Conservation (phyloP, 2,329 filamentous ascomycete species). For the Erysiphe pulchra region DNA sequence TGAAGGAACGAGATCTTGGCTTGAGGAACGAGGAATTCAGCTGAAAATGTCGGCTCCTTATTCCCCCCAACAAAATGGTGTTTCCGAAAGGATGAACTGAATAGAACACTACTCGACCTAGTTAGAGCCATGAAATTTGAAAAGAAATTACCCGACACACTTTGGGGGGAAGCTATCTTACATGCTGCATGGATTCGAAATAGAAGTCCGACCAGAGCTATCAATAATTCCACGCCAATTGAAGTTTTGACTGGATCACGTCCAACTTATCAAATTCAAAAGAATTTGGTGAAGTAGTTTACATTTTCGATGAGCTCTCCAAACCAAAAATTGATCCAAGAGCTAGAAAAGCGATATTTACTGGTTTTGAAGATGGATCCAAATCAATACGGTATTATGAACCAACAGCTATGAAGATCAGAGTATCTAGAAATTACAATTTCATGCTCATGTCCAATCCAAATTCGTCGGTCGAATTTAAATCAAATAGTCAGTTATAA, state of each 20-base stretch:
- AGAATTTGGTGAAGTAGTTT: background rate
- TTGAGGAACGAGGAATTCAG: too few species aligned
- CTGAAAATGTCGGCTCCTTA: too few species aligned
- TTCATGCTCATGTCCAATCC: too few species aligned
- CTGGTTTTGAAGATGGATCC: background rate
- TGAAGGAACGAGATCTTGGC: too few species aligned
- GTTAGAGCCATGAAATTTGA: background rate
- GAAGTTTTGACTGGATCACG: background rate
- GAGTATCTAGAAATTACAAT: too few species aligned
- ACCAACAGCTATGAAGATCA: too few species aligned
- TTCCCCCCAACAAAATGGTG: too few species aligned
- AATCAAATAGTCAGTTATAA: too few species aligned
- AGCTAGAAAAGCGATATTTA: background rate
- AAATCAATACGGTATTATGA: background rate
- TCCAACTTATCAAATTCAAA: background rate
- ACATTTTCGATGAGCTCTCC: background rate
- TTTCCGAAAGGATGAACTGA: too few species aligned
- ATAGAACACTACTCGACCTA: background rate
- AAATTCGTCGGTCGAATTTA: too few species aligned
- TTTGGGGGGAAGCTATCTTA: background rate
- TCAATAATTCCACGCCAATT: too few species aligned
- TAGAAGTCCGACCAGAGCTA: background rate
- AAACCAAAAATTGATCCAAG: background rate
- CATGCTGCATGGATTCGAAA: background rate
- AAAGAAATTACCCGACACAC: background rate